Evolutionary conservation across 257 asterid genomes (phyloP), one percentile per base, ranked within the genome.

Genomic region (Solanum chiquidenum): DNA sequence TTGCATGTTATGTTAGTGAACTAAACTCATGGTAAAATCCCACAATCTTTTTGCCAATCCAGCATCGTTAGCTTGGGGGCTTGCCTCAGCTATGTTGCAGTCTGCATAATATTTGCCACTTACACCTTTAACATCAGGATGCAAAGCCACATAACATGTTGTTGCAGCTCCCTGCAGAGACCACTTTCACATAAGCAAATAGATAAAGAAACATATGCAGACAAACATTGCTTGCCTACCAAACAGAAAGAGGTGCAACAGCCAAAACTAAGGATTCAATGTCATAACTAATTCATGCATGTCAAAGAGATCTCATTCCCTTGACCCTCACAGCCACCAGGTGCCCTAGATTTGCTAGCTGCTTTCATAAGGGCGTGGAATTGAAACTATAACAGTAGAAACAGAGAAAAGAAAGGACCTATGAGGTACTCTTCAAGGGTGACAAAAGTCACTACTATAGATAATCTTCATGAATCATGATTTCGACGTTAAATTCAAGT

Each of bases 81-180:
- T 89, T 4, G 83, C 27, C 85, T 89, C 66, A 49, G 91, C 91
- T 44, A 88, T n/a, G 71, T 92, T 90, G 68, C 86, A 55, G 86
- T 92, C 91, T 1, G 86, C 72, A 13, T 77, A 92, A 86, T 92
- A 90, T 42, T 90, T 89, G 25, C 93, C 93, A 38, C 87, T 90
- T 31, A 90, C 85, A 21, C 92, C 93, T 75, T 85, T 76, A 40
- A 92, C 87, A 68, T 88, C 86, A 9, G 92, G 91, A 64, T 92
- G 89, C 90, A 92, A 73, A 35, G 92, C 93, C 73, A 86, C 90
- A 86, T 86, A 91, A 76, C 93, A 91, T 62, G 90, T 88, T 9
- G 93, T 91, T 71, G 93, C 93, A 44, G 93, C 91, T 46, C 93
- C 93, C 90, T 91, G 49, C 9, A 5, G 34, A 86, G 7, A 71